These are phyloP conservation scores for Solanum lycopersicoides DNA, from an alignment of 257 asterid species.

Conservation along the genomic window DNA sequence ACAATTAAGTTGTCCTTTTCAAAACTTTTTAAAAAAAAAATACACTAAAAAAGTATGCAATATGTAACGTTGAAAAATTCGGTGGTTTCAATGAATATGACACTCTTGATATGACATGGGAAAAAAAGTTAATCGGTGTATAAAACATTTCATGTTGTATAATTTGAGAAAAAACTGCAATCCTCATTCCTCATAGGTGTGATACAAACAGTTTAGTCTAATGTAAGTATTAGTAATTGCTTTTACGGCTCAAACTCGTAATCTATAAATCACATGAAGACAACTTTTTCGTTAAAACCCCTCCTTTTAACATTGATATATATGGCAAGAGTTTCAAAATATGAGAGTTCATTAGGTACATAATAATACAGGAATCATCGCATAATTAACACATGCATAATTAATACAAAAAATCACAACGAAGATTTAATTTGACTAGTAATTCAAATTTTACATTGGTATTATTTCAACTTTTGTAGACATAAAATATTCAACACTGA, in stretches of 20 bases:
- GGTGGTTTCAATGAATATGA: neutral
- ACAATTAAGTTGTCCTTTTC: neutral
- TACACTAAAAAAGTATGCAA: neutral
- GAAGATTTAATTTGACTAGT: neutral
- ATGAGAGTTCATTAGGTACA: neutral
- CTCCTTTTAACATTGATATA: neutral
- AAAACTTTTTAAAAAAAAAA: neutral
- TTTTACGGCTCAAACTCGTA: accelerated
- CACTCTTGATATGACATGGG: neutral
- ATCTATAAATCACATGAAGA: too few relatives aligned
- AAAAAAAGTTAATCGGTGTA: too few relatives aligned
- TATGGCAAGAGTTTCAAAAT: neutral
- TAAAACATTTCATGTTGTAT: accelerated
- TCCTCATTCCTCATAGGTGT: neutral
- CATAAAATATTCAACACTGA: neutral
- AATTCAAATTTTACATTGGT: neutral
- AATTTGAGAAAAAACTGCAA: neutral
- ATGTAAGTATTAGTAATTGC: accelerated
- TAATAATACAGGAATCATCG: neutral
- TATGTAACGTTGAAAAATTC: neutral
- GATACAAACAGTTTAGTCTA: accelerated
- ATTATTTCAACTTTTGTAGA: neutral
- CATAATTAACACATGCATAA: neutral
- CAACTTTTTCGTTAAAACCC: too few relatives aligned
- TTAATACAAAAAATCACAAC: too few relatives aligned